Evolutionary conservation across 1,284 basidiomycete genomes (phyloP).

Genomic region (Ceratobasidium theobromae): DNA sequence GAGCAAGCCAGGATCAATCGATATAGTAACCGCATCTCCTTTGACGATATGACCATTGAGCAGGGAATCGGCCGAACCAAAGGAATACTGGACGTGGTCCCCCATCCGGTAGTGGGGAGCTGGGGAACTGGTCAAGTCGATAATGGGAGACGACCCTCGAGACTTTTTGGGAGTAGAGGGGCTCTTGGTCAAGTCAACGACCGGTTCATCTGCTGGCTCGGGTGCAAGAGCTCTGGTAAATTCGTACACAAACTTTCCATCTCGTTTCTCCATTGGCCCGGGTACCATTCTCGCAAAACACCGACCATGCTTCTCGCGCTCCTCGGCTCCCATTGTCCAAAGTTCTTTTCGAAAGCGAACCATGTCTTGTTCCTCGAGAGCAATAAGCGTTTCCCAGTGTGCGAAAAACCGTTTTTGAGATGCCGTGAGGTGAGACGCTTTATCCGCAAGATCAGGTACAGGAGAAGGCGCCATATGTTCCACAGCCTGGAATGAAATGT

Average conservation of each 20-base stretch:
- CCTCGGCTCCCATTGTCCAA: constrained; percentile 85
- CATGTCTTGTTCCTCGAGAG: constrained; percentile 87
- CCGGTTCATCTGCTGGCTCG: background rate
- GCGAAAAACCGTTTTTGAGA: constrained; percentile 79
- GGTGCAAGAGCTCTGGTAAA: constrained; percentile 20
- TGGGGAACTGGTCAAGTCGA: constrained; percentile 34
- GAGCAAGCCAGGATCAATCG: constrained; percentile 80
- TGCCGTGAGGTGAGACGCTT: constrained; percentile 77
- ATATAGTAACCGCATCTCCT: constrained; percentile 80
- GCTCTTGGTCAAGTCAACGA: constrained; percentile 10
- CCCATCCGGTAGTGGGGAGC: constrained; percentile 33
- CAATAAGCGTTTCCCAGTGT: constrained; percentile 86
- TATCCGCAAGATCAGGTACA: constrained; percentile 70
- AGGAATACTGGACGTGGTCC: constrained; percentile 7
- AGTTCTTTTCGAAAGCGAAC: constrained; percentile 83
- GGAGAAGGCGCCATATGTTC: constrained; percentile 66
- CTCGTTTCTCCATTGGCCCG: constrained; percentile 20
- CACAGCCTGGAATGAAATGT: constrained; percentile 55
- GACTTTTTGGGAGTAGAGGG: background rate
- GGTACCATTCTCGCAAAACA: constrained; percentile 77
- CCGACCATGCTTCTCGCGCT: constrained; percentile 77
- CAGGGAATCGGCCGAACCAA: constrained; percentile 48
- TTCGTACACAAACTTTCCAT: constrained; percentile 16
- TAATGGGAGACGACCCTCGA: constrained; percentile 48
- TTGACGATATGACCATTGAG: constrained; percentile 76